Evolutionary conservation across 371 early-diverging fungal genomes (phyloP).

Genomic region (Catenaria anguillulae): DNA sequence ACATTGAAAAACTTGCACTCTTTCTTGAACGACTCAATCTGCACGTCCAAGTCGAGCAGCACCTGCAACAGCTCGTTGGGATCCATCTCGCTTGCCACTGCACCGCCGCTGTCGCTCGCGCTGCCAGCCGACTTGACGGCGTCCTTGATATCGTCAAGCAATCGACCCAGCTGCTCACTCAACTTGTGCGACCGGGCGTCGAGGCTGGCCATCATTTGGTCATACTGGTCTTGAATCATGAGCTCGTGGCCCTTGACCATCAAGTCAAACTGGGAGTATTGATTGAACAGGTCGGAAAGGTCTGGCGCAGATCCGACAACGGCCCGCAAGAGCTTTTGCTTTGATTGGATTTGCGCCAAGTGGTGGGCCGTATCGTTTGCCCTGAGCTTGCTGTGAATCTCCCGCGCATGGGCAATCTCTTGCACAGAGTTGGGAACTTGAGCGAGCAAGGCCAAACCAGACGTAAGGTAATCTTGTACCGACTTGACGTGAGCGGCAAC

Average conservation of each 20-base stretch:
- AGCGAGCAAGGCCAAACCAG: slow-evolving; percentile 23
- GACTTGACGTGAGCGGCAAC: slow-evolving; percentile 15
- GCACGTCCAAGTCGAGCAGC: neutral
- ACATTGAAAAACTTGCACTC: neutral
- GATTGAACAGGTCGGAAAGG: slow-evolving; percentile 15
- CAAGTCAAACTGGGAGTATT: slow-evolving; percentile 32
- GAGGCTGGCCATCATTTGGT: slow-evolving; percentile 25
- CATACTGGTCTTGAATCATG: slow-evolving; percentile 36
- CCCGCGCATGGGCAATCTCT: slow-evolving; percentile 30
- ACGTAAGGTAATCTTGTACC: slow-evolving; percentile 27
- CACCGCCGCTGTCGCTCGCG: neutral
- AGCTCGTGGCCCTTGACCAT: slow-evolving; percentile 38
- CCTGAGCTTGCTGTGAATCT: slow-evolving; percentile 22
- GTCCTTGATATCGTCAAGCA: neutral
- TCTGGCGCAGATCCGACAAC: slow-evolving; percentile 25
- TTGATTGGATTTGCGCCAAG: slow-evolving; percentile 24
- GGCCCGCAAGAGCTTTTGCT: slow-evolving; percentile 28
- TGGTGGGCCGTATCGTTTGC: slow-evolving; percentile 16
- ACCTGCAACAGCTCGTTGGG: neutral
- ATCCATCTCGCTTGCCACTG: neutral
- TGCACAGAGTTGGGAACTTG: slow-evolving; percentile 25
- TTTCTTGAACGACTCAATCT: neutral
- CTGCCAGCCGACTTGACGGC: neutral
- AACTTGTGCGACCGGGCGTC: slow-evolving; percentile 17
- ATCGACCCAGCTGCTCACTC: neutral